Evolutionary conservation across 1,284 basidiomycete genomes (phyloP), one percentile per base, ranked within the genome.

Genomic region (Ceratobasidium sp.): DNA sequence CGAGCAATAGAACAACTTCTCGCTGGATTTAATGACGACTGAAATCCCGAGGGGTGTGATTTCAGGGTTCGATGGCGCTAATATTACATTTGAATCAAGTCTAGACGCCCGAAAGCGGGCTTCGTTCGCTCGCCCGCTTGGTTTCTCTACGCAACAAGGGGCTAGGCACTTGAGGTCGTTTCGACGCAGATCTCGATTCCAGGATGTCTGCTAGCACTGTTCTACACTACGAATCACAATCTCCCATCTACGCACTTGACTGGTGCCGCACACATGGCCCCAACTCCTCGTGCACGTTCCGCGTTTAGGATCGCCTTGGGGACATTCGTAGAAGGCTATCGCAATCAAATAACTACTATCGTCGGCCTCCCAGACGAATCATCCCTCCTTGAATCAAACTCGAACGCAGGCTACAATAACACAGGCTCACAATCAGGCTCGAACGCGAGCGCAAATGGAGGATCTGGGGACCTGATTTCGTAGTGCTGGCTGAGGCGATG

Each of bases 311-410:
- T 96, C 69, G 93, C 88, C 19, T 86, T 95, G 75, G 91, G 90
- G 22, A 95, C 94, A 5, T 92, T 93, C 81, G 87, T 87, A 62
- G 93, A 95, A 79, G 91, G 92, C 82, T 92, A 88, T 82, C 88
- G 89, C 79, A 96, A 95, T 82, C 88, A 91, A 57, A 91, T 96
- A 76, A 92, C 93, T 31, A 41, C 36, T 5, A 85, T 96, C 78
- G 86, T 93, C n/a, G 93, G 93, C 1, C 86, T 95, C 74, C 91
- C 93, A 79, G 92, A 94, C 79, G 93, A 95, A 79, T 88, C 92
- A 36, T 91, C 93, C 29, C 86, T 94, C 14, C 90, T 93, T 9
- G 93, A 95, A 80, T 92, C 93, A 78, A 92, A 94, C 44, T 47
- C 36, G 60, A 62, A 53, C 14, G 69, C 76, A 33, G 36, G 72